phyloP scores from a whole-genome alignment of 345 rosid genomes.

The Populus euphratica region DNA sequence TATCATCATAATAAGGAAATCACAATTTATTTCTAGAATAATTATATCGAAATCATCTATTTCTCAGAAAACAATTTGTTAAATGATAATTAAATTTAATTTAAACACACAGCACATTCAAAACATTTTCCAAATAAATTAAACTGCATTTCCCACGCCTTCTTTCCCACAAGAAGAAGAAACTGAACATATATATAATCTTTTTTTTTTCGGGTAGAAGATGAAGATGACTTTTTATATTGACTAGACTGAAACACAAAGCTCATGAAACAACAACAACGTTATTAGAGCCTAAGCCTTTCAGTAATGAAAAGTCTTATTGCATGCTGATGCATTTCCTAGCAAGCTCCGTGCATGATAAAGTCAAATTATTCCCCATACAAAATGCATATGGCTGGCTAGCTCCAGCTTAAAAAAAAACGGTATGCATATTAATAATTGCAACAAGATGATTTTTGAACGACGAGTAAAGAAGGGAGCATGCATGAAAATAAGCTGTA shows the following conservation, averaged over 20 bases:
- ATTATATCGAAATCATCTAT: background rate
- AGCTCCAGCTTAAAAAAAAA: no score
- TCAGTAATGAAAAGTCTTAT: background rate
- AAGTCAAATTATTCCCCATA: background rate
- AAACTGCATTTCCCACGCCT: background rate
- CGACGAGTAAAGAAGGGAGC: no score
- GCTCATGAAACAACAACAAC: no score
- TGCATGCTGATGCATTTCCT: background rate
- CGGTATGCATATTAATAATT: no score
- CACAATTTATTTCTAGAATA: background rate
- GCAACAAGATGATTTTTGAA: background rate
- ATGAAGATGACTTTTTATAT: no score
- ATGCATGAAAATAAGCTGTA: background rate
- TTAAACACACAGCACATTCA: background rate
- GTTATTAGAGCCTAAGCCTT: no score
- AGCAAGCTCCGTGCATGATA: background rate
- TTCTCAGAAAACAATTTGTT: background rate
- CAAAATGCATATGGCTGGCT: background rate
- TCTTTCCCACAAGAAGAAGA: background rate
- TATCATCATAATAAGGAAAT: constrained; percentile 8
- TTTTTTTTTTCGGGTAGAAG: no score
- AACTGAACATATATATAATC: no score
- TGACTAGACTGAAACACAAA: no score
- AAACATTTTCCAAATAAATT: background rate
- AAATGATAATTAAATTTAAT: background rate